Conservation (phyloP, 352 stramenopile species). For the Halophytophthora batemanensis region DNA sequence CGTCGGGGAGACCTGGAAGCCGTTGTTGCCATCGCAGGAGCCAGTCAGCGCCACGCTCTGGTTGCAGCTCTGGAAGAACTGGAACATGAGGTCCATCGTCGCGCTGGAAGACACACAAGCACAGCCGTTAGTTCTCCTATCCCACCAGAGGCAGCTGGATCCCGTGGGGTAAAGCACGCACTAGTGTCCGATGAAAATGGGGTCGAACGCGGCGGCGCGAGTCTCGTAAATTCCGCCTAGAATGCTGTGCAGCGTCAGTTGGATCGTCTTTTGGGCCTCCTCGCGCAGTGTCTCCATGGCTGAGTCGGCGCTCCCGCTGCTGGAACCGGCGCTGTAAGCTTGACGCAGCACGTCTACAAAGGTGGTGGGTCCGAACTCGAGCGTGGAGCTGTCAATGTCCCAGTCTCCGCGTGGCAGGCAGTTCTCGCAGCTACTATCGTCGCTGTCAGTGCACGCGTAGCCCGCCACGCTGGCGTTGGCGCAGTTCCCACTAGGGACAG, state of each 20-base stretch:
- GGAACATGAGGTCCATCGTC: conserved; percentile 60
- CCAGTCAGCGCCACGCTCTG: conserved; percentile 33
- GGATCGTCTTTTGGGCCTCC: conserved; percentile 34
- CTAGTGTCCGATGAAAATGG: conserved; percentile 49
- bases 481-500: conserved; percentile 43
- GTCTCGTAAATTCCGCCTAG: conserved; percentile 42
- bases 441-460: conserved; percentile 36
- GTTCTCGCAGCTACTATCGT: conserved; percentile 40
- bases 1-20: conserved; percentile 26
- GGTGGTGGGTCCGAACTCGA: conserved; percentile 61
- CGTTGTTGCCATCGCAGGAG: conserved; percentile 19
- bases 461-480: conserved; percentile 47
- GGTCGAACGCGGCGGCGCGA: conserved; percentile 38
- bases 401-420: conserved; percentile 67
- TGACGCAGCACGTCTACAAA: conserved; percentile 59
- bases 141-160: not conserved
- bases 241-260: conserved; percentile 40
- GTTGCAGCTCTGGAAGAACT: conserved; percentile 60
- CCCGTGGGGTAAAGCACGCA: conserved; percentile 14
- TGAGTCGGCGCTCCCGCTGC: conserved; percentile 21
- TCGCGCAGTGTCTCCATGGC: conserved; percentile 32
- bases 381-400: conserved; percentile 54
- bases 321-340: conserved; percentile 25
- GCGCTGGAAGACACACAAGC: conserved; percentile 23
- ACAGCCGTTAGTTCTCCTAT: conserved; percentile 1